These are phyloP conservation scores for Oryza coarctata DNA, from an alignment of 176 grass and related monocot genomes.

Conservation along the genomic window DNA sequence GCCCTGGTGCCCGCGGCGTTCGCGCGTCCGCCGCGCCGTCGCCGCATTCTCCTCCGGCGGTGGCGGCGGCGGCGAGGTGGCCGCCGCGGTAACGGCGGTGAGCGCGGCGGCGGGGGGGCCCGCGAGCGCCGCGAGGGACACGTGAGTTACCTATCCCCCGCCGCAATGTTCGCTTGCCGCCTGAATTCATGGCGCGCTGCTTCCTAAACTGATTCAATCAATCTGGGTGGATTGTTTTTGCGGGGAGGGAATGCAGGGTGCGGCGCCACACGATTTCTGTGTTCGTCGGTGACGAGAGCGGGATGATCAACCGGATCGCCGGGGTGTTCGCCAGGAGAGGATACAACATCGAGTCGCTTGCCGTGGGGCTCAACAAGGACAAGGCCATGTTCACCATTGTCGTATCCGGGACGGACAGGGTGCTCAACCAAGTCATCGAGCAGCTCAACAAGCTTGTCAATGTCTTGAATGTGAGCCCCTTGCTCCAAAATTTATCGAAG, in stretches of 20 bases:
- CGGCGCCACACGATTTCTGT: conserved; percentile 91
- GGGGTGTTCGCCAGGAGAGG: conserved; percentile 94
- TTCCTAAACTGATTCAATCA: too few species aligned
- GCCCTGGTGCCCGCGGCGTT: background rate
- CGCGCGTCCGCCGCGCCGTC: background rate
- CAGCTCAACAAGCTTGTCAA: conserved; percentile 93
- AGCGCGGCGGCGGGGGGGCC: background rate
- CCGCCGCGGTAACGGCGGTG: conserved; percentile 8
- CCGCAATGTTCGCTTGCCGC: background rate
- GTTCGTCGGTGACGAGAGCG: conserved; percentile 96
- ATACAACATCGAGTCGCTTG: conserved; percentile 95
- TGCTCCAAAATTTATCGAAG: background rate
- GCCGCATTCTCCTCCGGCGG: background rate
- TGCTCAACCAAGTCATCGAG: conserved; percentile 87
- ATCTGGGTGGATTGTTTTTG: background rate
- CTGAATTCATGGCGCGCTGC: background rate
- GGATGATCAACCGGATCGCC: conserved; percentile 96
- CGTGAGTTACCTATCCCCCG: conserved; percentile 15
- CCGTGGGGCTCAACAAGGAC: conserved; percentile 96
- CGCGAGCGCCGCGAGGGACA: conserved; percentile 29
- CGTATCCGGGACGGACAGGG: conserved; percentile 73
- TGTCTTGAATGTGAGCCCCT: conserved; percentile 57
- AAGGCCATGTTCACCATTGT: conserved; percentile 97
- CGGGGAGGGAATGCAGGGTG: conserved; percentile 43
- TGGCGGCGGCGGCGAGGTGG: conserved; percentile 22